These are phyloP conservation scores for Mycena haematopus DNA, from an alignment of 768 basidiomycete genomes.

Conservation along the genomic window DNA sequence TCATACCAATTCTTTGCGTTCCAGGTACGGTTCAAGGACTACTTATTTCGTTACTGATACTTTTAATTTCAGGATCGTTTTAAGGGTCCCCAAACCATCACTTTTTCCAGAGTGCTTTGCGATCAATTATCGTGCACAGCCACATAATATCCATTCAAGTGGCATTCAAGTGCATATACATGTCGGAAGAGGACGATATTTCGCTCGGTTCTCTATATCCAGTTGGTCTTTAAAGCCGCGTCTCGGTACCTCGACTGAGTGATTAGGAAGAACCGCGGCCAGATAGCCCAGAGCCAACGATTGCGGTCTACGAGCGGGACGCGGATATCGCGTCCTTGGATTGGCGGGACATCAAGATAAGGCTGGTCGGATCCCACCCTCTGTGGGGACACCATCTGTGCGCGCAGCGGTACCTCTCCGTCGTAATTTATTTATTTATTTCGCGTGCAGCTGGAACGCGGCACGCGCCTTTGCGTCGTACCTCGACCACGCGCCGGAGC, in stretches of 20 bases:
- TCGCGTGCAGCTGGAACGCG: slow-evolving; percentile 74
- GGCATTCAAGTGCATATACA: too few species aligned
- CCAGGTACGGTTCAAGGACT: too few species aligned
- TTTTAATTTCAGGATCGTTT: too few species aligned
- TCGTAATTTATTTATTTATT: slow-evolving; percentile 5
- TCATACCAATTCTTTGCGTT: too few species aligned
- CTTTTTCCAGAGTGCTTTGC: too few species aligned
- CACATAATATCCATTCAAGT: neutral
- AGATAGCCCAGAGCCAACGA: slow-evolving; percentile 68
- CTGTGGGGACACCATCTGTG: slow-evolving; percentile 86
- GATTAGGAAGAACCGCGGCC: slow-evolving; percentile 69
- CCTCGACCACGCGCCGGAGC: slow-evolving; percentile 57
- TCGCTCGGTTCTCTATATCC: slow-evolving; percentile 14
- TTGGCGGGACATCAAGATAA: slow-evolving; percentile 59
- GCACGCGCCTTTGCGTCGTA: slow-evolving; percentile 74
- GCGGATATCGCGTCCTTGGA: slow-evolving; percentile 29
- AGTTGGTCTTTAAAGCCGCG: slow-evolving; percentile 8
- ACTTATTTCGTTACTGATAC: too few species aligned
- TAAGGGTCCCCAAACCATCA: too few species aligned
- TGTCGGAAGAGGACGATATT: slow-evolving; percentile 14
- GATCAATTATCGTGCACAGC: too few species aligned
- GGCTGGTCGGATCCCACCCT: slow-evolving; percentile 80
- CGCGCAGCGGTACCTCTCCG: slow-evolving; percentile 37
- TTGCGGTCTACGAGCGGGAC: slow-evolving; percentile 55
- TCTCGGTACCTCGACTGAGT: neutral